Evolutionary conservation across 1,284 basidiomycete species (phyloP).

Genomic region (Bondarzewia mesenterica): DNA sequence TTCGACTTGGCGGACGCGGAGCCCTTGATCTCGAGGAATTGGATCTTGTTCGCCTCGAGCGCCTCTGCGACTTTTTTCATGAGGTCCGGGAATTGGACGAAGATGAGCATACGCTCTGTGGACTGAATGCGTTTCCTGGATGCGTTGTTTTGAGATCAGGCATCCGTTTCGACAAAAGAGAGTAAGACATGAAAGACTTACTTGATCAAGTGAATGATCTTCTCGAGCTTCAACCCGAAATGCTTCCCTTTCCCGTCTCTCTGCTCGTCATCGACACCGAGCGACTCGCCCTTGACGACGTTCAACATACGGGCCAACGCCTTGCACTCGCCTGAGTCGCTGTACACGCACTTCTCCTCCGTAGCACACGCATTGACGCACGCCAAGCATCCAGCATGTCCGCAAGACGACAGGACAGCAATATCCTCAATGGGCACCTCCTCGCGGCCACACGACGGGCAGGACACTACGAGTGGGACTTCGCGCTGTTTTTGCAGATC

Average conservation of each 20-base stretch:
- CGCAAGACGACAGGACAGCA: constrained; percentile 84
- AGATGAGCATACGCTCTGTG: constrained; percentile 80
- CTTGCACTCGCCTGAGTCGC: constrained; percentile 58
- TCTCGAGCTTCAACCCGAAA: constrained; percentile 86
- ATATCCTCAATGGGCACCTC: constrained; percentile 60
- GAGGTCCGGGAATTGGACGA: constrained; percentile 91
- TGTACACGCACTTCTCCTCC: constrained; percentile 76
- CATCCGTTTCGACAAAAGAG: background rate
- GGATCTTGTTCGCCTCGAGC: constrained; percentile 62
- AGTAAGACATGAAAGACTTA: constrained; percentile 21
- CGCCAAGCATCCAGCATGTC: constrained; percentile 74
- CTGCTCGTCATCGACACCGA: constrained; percentile 77
- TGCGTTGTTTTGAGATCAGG: background rate
- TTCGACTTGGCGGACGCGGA: constrained; percentile 72
- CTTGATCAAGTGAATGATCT: constrained; percentile 78
- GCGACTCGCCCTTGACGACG: constrained; percentile 73
- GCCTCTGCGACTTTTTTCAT: constrained; percentile 87
- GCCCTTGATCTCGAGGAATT: constrained; percentile 78
- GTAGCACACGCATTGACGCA: constrained; percentile 71
- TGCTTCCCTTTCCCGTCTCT: constrained; percentile 69
- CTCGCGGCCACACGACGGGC: constrained; percentile 51
- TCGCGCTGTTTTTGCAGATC: constrained; percentile 75
- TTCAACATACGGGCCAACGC: constrained; percentile 70
- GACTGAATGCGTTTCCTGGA: constrained; percentile 59
- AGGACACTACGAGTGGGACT: constrained; percentile 46